phyloP scores from a whole-genome alignment of 805 yeast species.

The Yarrowia sp. region DNA sequence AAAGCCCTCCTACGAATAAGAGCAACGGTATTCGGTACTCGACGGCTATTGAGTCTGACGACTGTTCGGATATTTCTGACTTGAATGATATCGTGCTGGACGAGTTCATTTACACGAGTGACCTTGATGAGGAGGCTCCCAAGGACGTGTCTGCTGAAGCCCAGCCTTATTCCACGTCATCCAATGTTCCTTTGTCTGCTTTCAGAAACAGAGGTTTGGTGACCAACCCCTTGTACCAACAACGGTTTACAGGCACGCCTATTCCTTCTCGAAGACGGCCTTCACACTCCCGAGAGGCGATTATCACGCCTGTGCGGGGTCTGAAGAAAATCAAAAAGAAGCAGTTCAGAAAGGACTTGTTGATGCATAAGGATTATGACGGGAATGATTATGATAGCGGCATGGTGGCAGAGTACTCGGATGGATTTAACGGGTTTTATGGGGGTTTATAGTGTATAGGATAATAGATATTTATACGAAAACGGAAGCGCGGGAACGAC shows the following conservation, averaged over 20 bases:
- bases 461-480: conserved; percentile 15
- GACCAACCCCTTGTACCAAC: conserved; percentile 19
- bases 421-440: conserved; percentile 16
- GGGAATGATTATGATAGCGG: conserved; percentile 18
- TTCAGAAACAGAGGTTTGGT: conserved; percentile 73
- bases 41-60: conserved; percentile 28
- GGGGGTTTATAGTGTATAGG: conserved; percentile 15
- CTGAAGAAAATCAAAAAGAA: conserved; percentile 31
- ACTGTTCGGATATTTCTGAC: conserved; percentile 33
- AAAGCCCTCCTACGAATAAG: conserved; percentile 29
- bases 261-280: conserved; percentile 19
- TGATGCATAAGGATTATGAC: conserved; percentile 24
- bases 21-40: conserved; percentile 28
- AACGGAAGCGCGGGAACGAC: too few relatives aligned
- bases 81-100: conserved; percentile 58
- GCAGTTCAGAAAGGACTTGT: conserved; percentile 26
- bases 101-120: conserved; percentile 84
- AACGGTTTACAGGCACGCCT: conserved; percentile 12
- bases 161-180: conserved; percentile 35
- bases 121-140: conserved; percentile 57
- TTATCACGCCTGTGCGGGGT: conserved; percentile 37
- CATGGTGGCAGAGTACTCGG: conserved; percentile 20
- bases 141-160: conserved; percentile 32
- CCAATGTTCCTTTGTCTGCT: conserved; percentile 76
- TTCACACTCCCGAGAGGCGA: conserved; percentile 32